Conservation (phyloP, 305 asterid genomes). For the Solanum hybrid region DNA sequence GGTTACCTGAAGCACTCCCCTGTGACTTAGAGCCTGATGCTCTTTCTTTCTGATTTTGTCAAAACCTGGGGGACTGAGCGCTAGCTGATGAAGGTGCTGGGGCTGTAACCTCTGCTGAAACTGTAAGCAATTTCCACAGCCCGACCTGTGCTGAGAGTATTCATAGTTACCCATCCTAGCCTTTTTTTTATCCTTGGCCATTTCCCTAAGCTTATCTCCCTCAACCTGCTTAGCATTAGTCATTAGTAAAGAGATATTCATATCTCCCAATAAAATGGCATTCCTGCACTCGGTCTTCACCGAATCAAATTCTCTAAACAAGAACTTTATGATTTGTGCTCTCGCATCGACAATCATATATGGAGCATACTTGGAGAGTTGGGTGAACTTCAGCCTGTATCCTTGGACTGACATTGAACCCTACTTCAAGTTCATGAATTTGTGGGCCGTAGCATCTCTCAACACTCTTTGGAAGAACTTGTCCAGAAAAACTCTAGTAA, state of each 20-base stretch:
- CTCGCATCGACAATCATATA: not conserved
- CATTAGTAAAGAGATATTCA: not conserved
- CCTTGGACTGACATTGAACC: not conserved
- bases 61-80: not conserved
- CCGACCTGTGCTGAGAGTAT: not conserved
- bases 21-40: not conserved
- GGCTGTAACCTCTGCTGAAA: not conserved
- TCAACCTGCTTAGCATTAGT: not conserved
- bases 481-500: not conserved
- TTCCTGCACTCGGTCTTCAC: not conserved
- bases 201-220: not conserved
- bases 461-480: not conserved
- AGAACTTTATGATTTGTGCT: not conserved
- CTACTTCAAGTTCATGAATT: not conserved
- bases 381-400: not conserved
- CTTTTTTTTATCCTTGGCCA: not conserved
- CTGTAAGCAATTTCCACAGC: not conserved
- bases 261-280: not conserved
- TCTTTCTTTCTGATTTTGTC: not conserved
- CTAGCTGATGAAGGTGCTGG: not conserved
- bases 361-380: not conserved
- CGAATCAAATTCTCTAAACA: not conserved
- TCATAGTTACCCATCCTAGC: not conserved
- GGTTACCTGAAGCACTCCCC: not conserved
- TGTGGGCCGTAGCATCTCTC: not conserved